These are phyloP conservation scores for Lasiodiplodia hormozganensis DNA, from an alignment of 2,329 filamentous ascomycete species.

Conservation along the genomic window DNA sequence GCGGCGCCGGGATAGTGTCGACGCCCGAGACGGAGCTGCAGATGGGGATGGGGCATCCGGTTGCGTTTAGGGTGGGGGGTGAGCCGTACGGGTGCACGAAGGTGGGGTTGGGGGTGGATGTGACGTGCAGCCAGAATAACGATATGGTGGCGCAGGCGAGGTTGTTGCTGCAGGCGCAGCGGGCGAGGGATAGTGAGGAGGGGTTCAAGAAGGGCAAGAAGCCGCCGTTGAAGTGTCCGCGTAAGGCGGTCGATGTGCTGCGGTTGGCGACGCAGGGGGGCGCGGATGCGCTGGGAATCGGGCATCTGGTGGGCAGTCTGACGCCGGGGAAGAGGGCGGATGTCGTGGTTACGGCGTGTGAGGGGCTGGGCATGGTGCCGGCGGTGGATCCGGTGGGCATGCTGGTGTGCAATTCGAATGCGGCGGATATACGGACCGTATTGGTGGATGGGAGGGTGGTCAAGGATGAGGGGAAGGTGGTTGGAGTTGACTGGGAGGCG, in stretches of 20 bases:
- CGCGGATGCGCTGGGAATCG: slow-evolving; percentile 3
- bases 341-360: slow-evolving; percentile 1
- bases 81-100: background rate
- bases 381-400: slow-evolving; percentile 3
- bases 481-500: background rate
- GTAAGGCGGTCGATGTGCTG: background rate
- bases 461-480: background rate
- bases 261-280: slow-evolving; percentile 6
- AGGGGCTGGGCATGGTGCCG: slow-evolving; percentile 1
- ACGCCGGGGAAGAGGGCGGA: slow-evolving; percentile 2
- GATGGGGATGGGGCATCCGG: slow-evolving; percentile 19
- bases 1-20: background rate
- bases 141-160: slow-evolving; percentile 9
- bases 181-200: background rate
- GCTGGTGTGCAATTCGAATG: slow-evolving; percentile 10
- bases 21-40: slow-evolving; percentile 17
- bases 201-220: background rate
- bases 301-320: background rate
- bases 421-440: background rate
- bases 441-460: slow-evolving; percentile 2
- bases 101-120: slow-evolving; percentile 3
- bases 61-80: background rate
- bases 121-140: background rate
- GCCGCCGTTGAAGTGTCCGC: background rate
- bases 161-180: slow-evolving; percentile 11